Percentiles rank a stretch among this genome's conserved stretches.
phyloP scores from a whole-genome alignment of 2,329 filamentous ascomycete genomes.

The Colletotrichum destructivum region DNA sequence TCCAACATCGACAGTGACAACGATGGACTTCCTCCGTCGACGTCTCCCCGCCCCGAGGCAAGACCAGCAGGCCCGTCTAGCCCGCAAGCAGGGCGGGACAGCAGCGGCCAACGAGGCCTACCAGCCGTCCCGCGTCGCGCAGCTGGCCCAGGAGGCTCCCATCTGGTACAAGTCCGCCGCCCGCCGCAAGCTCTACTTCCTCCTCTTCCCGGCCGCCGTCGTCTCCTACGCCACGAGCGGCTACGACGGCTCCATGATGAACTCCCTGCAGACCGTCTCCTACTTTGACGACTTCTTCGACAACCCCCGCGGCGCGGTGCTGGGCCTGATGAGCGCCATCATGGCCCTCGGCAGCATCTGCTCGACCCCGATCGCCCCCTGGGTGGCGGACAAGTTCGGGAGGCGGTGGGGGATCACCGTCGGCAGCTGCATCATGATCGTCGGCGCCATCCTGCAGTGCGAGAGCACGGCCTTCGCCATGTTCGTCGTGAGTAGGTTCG shows the following conservation, averaged over 20 bases:
- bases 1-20: constrained; percentile 10
- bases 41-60: constrained; percentile 48
- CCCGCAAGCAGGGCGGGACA: constrained; percentile 42
- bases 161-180: constrained; percentile 52
- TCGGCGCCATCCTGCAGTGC: constrained; percentile 52
- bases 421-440: constrained; percentile 51
- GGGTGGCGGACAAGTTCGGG: constrained; percentile 52
- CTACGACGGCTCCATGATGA: constrained; percentile 67
- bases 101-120: constrained; percentile 35
- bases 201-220: constrained; percentile 53
- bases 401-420: constrained; percentile 51
- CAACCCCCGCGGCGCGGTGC: constrained; percentile 50
- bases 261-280: constrained; percentile 60
- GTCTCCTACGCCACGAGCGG: constrained; percentile 60
- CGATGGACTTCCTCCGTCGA: constrained; percentile 46
- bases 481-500: constrained; percentile 68
- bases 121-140: constrained; percentile 49
- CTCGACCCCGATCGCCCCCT: constrained; percentile 50
- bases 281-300: constrained; percentile 60
- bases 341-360: constrained; percentile 64
- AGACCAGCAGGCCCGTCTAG: constrained; percentile 44
- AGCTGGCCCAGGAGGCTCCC: constrained; percentile 47
- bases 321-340: constrained; percentile 57
- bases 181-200: constrained; percentile 50
- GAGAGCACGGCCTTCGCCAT: constrained; percentile 52